Percentiles rank a stretch among this genome's conserved stretches.
phyloP scores from a whole-genome alignment of 176 grass and related monocot species.

The Ensete ventricosum region DNA sequence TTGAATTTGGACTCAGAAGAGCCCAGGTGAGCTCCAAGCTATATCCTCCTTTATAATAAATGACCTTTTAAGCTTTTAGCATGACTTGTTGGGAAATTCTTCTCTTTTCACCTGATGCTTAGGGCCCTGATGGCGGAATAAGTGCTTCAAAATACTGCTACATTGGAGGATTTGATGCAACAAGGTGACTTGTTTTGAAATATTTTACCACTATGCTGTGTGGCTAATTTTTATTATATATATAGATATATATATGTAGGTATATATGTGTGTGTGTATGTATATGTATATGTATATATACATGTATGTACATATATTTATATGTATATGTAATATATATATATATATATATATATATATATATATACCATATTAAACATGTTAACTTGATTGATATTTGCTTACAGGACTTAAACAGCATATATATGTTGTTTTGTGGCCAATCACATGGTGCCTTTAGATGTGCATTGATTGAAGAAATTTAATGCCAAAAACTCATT shows the following conservation, averaged over 20 bases:
- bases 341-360: too few species aligned
- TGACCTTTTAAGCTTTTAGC: not conserved
- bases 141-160: conserved; percentile 98
- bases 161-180: conserved; percentile 95
- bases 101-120: conserved; percentile 18
- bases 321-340: too few species aligned
- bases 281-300: fast-evolving
- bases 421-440: too few species aligned
- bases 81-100: conserved; percentile 16
- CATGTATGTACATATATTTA: too few species aligned
- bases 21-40: conserved; percentile 59
- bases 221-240: not conserved
- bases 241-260: not conserved
- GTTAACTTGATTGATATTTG: too few species aligned
- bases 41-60: conserved; percentile 4
- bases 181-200: conserved; percentile 47
- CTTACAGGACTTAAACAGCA: too few species aligned
- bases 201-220: not conserved
- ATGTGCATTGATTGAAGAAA: not conserved
- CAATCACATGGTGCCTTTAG: not conserved
- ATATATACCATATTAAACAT: not conserved
- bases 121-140: conserved; percentile 99
- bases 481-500: not conserved
- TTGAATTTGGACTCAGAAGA: conserved; percentile 98
- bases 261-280: too few species aligned